These are phyloP conservation scores for Coniochaeta sp. DNA, from an alignment of 2,329 filamentous ascomycete genomes.

Conservation along the genomic window DNA sequence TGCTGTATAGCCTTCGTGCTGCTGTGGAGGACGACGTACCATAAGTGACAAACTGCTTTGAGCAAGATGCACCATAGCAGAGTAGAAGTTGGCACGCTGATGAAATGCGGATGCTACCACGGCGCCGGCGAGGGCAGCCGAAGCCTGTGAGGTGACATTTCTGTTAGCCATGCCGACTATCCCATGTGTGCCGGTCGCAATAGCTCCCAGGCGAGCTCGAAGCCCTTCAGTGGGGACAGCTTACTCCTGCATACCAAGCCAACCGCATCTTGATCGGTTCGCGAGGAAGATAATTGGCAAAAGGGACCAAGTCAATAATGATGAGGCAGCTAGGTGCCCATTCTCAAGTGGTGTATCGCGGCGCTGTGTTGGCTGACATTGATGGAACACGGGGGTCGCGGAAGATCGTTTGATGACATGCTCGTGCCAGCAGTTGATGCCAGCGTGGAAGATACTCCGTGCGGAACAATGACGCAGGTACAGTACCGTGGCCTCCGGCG, in stretches of 20 bases:
- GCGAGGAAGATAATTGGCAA: constrained; percentile 6
- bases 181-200: background rate
- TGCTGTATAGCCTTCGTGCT: background rate
- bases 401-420: background rate
- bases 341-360: constrained; percentile 11
- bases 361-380: background rate
- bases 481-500: background rate
- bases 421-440: background rate
- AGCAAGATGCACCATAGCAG: constrained; percentile 90
- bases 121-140: constrained; percentile 72
- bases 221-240: constrained; percentile 14
- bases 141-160: constrained; percentile 45
- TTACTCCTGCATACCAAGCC: constrained; percentile 54
- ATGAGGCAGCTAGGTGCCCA: constrained; percentile 24
- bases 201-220: constrained; percentile 5
- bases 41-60: constrained; percentile 95
- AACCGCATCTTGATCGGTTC: constrained; percentile 36
- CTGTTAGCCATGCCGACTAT: background rate
- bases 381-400: background rate
- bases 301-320: background rate
- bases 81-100: constrained; percentile 96
- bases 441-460: constrained; percentile 1
- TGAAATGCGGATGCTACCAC: constrained; percentile 88
- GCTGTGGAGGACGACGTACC: constrained; percentile 39
- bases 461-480: background rate